Evolutionary conservation across 768 basidiomycete genomes (phyloP).

Genomic region (Boletellus sp.): DNA sequence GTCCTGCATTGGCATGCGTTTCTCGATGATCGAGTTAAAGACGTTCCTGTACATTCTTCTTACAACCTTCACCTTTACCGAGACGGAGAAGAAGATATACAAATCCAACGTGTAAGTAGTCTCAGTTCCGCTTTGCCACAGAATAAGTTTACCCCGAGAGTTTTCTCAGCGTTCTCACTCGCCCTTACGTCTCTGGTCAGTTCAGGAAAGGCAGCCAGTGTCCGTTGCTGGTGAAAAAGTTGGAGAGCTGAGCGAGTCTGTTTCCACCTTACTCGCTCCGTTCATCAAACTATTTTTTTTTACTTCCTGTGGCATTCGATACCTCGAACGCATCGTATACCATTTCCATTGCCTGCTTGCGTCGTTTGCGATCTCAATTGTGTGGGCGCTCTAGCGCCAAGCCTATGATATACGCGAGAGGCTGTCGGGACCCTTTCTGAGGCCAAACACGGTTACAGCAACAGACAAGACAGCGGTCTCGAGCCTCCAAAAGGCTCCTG

Average conservation of each 20-base stretch:
- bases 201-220: conserved; percentile 59
- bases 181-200: conserved; percentile 56
- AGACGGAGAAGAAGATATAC: conserved; percentile 49
- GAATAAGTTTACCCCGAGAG: not conserved
- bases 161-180: conserved; percentile 52
- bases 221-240: conserved; percentile 48
- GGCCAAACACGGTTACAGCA: no score
- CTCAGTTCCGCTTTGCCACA: not conserved
- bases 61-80: conserved; percentile 58
- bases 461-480: no score
- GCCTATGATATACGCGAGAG: no score
- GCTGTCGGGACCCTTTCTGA: no score
- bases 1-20: conserved; percentile 82
- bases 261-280: not conserved
- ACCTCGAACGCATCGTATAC: not conserved
- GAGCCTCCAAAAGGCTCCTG: no score
- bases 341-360: not conserved
- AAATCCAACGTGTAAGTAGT: conserved; percentile 59
- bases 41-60: conserved; percentile 67
- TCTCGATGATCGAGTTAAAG: conserved; percentile 84
- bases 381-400: no score
- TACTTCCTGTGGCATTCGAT: not conserved
- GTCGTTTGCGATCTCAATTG: no score
- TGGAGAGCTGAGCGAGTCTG: conserved; percentile 10
- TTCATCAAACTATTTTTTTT: not conserved